Percentiles rank a stretch among this genome's conserved stretches.
Conservation (phyloP, 2,329 filamentous ascomycete genomes). For the Bipolaris victoriae region DNA sequence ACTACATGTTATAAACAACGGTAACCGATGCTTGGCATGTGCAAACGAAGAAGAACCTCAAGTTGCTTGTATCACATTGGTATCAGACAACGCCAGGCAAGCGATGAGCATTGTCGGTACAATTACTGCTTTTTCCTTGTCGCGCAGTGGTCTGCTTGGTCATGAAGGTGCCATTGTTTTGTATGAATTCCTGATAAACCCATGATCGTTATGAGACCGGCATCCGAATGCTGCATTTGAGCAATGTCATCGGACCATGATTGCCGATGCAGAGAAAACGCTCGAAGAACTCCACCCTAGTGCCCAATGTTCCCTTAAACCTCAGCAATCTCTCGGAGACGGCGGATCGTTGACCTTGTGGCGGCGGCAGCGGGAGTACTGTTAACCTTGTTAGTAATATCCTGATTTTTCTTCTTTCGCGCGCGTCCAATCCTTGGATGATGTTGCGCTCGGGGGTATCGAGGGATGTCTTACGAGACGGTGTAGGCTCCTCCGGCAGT, state of each 20-base stretch:
- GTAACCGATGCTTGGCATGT: not conserved
- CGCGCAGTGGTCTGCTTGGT: constrained; percentile 21
- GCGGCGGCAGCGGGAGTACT: constrained; percentile 92
- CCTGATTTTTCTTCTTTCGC: constrained; percentile 2
- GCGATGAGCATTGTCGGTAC: not conserved
- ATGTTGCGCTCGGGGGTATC: not conserved
- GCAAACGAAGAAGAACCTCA: not conserved
- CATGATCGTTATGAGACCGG: constrained; percentile 45
- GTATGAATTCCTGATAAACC: constrained; percentile 43
- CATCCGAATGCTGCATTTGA: constrained; percentile 40
- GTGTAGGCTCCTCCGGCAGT: constrained; percentile 93
- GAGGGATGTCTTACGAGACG: constrained; percentile 75
- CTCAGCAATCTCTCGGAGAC: constrained; percentile 96
- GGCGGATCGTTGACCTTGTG: constrained; percentile 94
- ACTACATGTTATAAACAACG: too few species aligned
- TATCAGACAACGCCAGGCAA: not conserved
- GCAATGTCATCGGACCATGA: constrained; percentile 39
- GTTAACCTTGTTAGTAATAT: constrained; percentile 37
- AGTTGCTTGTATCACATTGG: not conserved
- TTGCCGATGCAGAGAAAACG: constrained; percentile 44
- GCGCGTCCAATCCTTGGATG: not conserved
- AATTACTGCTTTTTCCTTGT: not conserved
- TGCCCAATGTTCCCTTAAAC: constrained; percentile 64
- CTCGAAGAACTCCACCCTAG: constrained; percentile 46
- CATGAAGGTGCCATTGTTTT: constrained; percentile 48